phyloP scores from a whole-genome alignment of 1,284 basidiomycete species.

The Trametes sp. region DNA sequence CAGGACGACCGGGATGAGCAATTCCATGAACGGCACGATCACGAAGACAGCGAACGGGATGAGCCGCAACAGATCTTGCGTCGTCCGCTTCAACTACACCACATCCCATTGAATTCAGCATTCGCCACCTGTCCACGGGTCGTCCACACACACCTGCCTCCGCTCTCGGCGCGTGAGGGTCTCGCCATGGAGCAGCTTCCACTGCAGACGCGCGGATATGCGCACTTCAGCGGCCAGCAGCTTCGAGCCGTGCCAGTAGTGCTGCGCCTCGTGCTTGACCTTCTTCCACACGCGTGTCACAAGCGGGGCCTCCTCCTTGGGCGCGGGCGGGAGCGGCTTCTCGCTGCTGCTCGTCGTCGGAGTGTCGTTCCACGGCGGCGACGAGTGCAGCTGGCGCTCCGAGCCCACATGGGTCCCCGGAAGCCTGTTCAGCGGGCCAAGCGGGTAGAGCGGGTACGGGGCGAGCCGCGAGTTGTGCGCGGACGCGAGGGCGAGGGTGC shows the following conservation, averaged over 20 bases:
- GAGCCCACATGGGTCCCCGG: constrained; percentile 38
- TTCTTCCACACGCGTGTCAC: constrained; percentile 82
- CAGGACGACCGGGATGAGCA: constrained; percentile 95
- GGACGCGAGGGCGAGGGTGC: constrained; percentile 25
- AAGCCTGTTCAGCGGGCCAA: background rate
- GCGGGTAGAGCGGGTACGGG: constrained; percentile 28
- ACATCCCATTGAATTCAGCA: constrained; percentile 9
- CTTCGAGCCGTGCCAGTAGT: constrained; percentile 98
- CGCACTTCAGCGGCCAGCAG: constrained; percentile 94
- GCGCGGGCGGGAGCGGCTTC: constrained; percentile 57
- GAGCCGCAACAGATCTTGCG: constrained; percentile 90
- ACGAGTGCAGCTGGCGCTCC: constrained; percentile 21
- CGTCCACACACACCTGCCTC: constrained; percentile 72
- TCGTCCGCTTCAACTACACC: constrained; percentile 87
- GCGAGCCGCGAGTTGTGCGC: constrained; percentile 21
- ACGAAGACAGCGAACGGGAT: constrained; percentile 97
- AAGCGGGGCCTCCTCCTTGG: constrained; percentile 62
- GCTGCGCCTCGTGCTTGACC: constrained; percentile 94
- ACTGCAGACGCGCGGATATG: constrained; percentile 89
- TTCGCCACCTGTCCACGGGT: background rate
- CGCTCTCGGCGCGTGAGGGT: constrained; percentile 92
- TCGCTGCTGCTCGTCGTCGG: constrained; percentile 40
- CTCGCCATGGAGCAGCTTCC: constrained; percentile 93
- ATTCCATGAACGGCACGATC: constrained; percentile 97
- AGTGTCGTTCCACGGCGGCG: constrained; percentile 22